Evolutionary conservation across 352 stramenopile genomes (phyloP).

Genomic region (Phytophthora citrophthora): DNA sequence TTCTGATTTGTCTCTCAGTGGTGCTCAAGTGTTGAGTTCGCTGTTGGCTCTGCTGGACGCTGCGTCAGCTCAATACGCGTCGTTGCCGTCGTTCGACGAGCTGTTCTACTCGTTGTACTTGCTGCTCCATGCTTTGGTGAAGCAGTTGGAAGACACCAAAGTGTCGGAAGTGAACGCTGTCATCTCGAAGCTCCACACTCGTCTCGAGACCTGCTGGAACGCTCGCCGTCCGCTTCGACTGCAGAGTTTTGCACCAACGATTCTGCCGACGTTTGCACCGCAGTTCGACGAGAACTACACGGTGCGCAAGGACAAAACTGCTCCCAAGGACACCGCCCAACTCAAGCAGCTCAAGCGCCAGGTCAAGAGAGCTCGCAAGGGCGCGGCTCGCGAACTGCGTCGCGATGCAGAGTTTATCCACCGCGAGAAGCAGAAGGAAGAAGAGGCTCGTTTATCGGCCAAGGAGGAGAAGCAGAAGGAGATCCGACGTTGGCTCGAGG

Average conservation of each 20-base stretch:
- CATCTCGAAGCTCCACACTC: slow-evolving; percentile 57
- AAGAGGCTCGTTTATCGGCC: slow-evolving; percentile 66
- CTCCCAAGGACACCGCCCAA: slow-evolving; percentile 81
- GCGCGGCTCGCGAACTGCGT: slow-evolving; percentile 94
- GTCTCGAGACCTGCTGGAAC: slow-evolving; percentile 53
- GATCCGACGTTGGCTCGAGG: slow-evolving; percentile 96
- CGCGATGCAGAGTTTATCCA: slow-evolving; percentile 95
- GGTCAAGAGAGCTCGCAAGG: slow-evolving; percentile 97
- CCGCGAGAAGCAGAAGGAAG: slow-evolving; percentile 92
- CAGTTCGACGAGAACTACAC: slow-evolving; percentile 94
- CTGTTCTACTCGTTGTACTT: slow-evolving; percentile 76
- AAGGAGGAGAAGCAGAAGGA: slow-evolving; percentile 94
- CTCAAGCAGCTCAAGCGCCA: slow-evolving; percentile 94
- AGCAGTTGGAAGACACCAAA: slow-evolving; percentile 31
- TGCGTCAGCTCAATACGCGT: slow-evolving; percentile 62
- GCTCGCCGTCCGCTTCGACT: slow-evolving; percentile 69
- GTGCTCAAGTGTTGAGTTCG: slow-evolving; percentile 50
- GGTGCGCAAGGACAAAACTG: slow-evolving; percentile 91
- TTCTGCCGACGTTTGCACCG: slow-evolving; percentile 83
- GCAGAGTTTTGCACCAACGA: slow-evolving; percentile 72
- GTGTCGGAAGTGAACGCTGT: slow-evolving; percentile 39
- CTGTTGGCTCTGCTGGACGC: slow-evolving; percentile 57
- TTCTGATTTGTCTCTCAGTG: slow-evolving; percentile 35
- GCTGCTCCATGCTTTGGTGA: slow-evolving; percentile 69
- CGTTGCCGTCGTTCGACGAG: slow-evolving; percentile 75